Base-by-base conservation (phyloP, 306 rosid species). In the Lupinus albus region DNA sequence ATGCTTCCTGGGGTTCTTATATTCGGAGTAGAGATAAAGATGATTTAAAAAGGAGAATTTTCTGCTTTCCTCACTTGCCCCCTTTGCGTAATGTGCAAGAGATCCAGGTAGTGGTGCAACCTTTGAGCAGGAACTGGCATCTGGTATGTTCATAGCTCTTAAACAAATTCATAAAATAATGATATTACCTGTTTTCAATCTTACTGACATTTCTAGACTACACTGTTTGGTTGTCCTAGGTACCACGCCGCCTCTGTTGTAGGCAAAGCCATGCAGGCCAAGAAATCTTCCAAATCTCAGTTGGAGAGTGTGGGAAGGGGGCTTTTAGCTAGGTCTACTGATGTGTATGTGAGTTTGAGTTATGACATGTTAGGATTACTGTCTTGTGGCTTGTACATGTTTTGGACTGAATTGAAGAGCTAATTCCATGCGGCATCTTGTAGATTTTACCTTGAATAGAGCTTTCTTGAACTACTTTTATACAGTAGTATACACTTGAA, bases 171-270 rank as follows among this genome's bases (percentile, higher is more conserved):
- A 6, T 57, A 11, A 67, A 30, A 60, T 81, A 56, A 8, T 38
- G 58, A 8, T 25, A 25, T 25, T 25, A 25, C 30, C 30, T 25
- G 36, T 63, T 72, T 68, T 68, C 46, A 39, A 18, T 41, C n/a
- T n/a, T 45, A 53, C 7, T 47, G 68, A 58, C 64, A 67, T 61
- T 53, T 67, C 20, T 74, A 11, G 50, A 71, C 57, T 64, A 59
- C 49, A 59, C 49, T 61, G 53, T 62, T 62, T 55, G 68, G 64
- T 60, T 61, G 50, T 64, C 48, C 54, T 76, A 78, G 95, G 88
- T 79, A 35, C 95, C 89, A 0, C 86, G 89, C 18, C 89, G 91
- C 39, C 84, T 88, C 66, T 88, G 95, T 76, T 88, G 95, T 70
- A 66, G 71, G 74, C 82, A 53, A 64, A 76, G 60, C 77, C 83